phyloP scores from a whole-genome alignment of 1,139 yeast species.

The Sugiyamaella xylanicola region DNA sequence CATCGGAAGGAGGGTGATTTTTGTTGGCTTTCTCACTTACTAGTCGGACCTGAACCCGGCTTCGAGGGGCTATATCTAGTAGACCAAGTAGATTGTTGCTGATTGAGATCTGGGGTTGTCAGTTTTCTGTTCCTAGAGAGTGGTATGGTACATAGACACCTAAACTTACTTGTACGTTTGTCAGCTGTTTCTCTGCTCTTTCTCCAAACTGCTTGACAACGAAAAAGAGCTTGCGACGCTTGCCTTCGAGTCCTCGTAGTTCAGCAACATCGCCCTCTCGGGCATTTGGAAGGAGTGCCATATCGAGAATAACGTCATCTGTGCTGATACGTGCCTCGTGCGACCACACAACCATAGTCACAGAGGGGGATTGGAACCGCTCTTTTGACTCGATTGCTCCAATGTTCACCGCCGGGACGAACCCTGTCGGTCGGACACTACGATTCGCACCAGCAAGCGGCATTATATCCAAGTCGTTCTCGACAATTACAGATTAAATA shows the following conservation, averaged over 20 bases:
- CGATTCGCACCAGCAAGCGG: constrained; percentile 11
- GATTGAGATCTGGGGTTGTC: constrained; percentile 51
- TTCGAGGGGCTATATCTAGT: constrained; percentile 68
- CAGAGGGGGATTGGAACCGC: constrained; percentile 27
- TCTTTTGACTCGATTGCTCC: constrained; percentile 23
- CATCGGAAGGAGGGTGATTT: neutral
- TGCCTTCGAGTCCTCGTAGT: constrained; percentile 48
- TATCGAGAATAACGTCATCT: constrained; percentile 66
- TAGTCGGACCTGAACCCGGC: constrained; percentile 59
- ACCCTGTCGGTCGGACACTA: constrained; percentile 27
- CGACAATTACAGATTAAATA: too few species aligned
- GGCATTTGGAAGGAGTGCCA: constrained; percentile 58
- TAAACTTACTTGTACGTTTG: constrained; percentile 37
- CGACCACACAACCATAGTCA: constrained; percentile 50
- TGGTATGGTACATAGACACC: neutral
- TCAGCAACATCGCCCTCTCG: constrained; percentile 77
- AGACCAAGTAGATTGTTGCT: constrained; percentile 60
- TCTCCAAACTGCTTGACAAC: constrained; percentile 46
- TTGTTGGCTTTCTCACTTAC: constrained; percentile 35
- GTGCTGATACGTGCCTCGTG: constrained; percentile 66
- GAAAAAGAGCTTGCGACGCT: constrained; percentile 47
- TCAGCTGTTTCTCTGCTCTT: constrained; percentile 39
- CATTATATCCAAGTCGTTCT: constrained; percentile 3
- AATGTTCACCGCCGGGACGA: constrained; percentile 32
- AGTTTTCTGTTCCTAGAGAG: neutral